Conservation (phyloP, 805 yeast species). For the Metschnikowia bowlesiae region DNA sequence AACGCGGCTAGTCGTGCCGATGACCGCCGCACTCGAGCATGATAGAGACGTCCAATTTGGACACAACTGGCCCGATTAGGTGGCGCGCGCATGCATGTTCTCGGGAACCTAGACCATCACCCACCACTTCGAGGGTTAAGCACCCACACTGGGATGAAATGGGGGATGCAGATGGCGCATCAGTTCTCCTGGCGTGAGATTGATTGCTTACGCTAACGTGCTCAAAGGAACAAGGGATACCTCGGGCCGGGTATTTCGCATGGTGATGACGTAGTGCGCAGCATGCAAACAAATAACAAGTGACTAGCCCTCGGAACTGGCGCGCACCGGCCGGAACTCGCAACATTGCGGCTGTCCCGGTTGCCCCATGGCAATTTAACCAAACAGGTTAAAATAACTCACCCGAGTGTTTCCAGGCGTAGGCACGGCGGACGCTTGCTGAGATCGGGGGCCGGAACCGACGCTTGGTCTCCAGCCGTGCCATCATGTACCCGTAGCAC, state of each 20-base stretch:
- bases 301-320: slow-evolving; percentile 5
- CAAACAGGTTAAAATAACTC: slow-evolving; percentile 3
- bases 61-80: slow-evolving; percentile 4
- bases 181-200: too few species aligned
- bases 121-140: background rate
- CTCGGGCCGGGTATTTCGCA: background rate
- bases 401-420: background rate
- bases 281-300: background rate
- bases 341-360: slow-evolving; percentile 2
- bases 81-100: slow-evolving; percentile 3
- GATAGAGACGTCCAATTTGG: slow-evolving; percentile 3
- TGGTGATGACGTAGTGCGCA: slow-evolving; percentile 1
- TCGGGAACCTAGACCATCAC: background rate
- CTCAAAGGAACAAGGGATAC: background rate
- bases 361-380: slow-evolving; percentile 4
- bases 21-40: slow-evolving; percentile 1
- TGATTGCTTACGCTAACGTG: background rate
- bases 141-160: too few species aligned
- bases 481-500: background rate
- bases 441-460: background rate
- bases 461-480: background rate
- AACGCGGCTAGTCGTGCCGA: background rate
- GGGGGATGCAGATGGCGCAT: too few species aligned
- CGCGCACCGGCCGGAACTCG: slow-evolving; percentile 1
- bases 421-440: background rate